Evolutionary conservation across 257 asterid genomes (phyloP).

Genomic region (Handroanthus guayacan): DNA sequence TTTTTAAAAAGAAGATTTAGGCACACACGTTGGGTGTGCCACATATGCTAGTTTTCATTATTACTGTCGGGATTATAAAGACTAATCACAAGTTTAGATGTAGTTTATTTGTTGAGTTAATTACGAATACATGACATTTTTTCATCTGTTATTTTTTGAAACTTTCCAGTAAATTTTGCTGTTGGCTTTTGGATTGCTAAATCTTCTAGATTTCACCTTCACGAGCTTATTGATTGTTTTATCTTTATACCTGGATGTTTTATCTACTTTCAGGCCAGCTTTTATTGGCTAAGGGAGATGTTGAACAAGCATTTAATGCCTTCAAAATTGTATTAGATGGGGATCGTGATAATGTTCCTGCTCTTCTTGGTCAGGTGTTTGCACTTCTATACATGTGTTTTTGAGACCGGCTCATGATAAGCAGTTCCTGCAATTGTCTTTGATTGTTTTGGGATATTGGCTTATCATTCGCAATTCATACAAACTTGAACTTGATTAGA

Average conservation of each 20-base stretch:
- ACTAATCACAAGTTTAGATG: constrained; percentile 27
- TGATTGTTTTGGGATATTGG: constrained; percentile 17
- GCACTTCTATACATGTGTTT: constrained; percentile 20
- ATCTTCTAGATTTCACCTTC: constrained; percentile 4
- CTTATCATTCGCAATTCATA: not conserved
- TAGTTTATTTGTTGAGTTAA: constrained; percentile 29
- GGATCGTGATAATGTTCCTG: constrained; percentile 90
- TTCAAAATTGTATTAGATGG: constrained; percentile 97
- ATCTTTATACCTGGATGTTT: constrained; percentile 33
- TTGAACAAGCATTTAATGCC: constrained; percentile 90
- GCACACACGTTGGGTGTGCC: too few relatives aligned
- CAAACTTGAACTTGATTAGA: not conserved
- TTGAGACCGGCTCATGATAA: constrained; percentile 22
- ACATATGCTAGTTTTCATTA: too few relatives aligned
- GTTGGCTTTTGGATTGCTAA: constrained; percentile 25
- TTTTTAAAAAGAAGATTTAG: too few relatives aligned
- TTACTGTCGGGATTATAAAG: constrained; percentile 12
- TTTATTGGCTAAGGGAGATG: constrained; percentile 93
- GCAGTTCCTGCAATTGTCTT: not conserved
- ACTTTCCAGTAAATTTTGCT: constrained; percentile 23
- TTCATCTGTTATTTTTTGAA: constrained; percentile 4
- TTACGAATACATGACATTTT: not conserved
- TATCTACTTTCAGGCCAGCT: constrained; percentile 79
- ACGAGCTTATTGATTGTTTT: constrained; percentile 27
- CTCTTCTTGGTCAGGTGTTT: constrained; percentile 97